These are phyloP conservation scores for Mycena crocata DNA, from an alignment of 768 basidiomycete genomes.

Conservation along the genomic window DNA sequence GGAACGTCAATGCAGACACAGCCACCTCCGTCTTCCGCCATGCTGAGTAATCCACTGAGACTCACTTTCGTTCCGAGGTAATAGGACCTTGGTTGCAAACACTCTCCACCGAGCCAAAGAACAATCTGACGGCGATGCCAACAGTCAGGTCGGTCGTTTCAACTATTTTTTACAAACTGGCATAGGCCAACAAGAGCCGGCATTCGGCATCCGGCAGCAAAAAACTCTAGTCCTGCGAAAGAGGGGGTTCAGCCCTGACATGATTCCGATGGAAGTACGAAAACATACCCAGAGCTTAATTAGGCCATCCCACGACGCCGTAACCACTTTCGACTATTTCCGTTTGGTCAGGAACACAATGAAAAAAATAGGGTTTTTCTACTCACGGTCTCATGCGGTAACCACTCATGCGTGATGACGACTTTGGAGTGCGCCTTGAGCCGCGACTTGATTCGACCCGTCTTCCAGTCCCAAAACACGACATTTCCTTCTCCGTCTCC, in stretches of 20 bases:
- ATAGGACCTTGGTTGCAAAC: neutral
- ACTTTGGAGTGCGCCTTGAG: constrained; percentile 93
- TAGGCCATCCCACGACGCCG: constrained; percentile 96
- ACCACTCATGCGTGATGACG: constrained; percentile 98
- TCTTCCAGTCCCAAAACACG: constrained; percentile 99
- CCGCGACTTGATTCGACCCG: constrained; percentile 92
- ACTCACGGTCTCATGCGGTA: constrained; percentile 96
- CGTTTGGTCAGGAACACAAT: constrained; percentile 34
- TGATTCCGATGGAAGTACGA: constrained; percentile 12
- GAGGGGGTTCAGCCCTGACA: constrained; percentile 27
- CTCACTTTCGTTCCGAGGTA: neutral
- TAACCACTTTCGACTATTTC: constrained; percentile 92
- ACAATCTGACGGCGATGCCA: constrained; percentile 9
- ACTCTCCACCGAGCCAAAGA: neutral
- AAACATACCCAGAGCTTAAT: constrained; percentile 95
- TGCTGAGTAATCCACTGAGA: neutral
- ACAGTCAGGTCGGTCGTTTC: neutral
- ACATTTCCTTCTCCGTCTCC: constrained; percentile 96
- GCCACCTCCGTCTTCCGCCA: constrained; percentile 8
- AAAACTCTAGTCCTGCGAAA: constrained; percentile 50
- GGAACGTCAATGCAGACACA: neutral
- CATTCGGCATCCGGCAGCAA: constrained; percentile 2
- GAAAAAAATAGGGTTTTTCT: constrained; percentile 63
- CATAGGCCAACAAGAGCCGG: neutral
- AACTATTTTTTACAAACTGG: constrained; percentile 24